A percentile compares a stretch with the other conserved stretches of the same genome.
Evolutionary conservation across 106 monocot genomes (phyloP).

Genomic region (Dendrobium chrysotoxum): DNA sequence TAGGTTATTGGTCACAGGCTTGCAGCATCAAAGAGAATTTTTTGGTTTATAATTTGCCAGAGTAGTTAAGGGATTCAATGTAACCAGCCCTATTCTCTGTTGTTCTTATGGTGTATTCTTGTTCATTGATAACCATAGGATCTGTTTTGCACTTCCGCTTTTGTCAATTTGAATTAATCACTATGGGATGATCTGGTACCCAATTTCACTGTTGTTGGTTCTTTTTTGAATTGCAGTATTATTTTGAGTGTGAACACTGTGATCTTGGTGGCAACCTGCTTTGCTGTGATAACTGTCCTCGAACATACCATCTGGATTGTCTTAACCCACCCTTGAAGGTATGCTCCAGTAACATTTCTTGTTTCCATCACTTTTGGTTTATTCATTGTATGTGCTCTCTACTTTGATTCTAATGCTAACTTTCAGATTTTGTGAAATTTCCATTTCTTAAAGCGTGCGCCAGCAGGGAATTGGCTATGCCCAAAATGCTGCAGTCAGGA

Average conservation of each 20-base stretch:
- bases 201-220: background rate
- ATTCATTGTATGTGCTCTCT: background rate
- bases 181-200: background rate
- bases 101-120: background rate
- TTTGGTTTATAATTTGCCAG: background rate
- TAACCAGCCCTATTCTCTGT: background rate
- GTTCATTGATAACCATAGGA: background rate
- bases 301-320: constrained; percentile 88
- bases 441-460: constrained; percentile 43
- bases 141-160: background rate
- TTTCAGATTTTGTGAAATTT: background rate
- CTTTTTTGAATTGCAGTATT: constrained; percentile 47
- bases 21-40: background rate
- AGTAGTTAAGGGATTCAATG: background rate
- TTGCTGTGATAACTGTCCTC: constrained; percentile 90
- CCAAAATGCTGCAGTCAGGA: constrained; percentile 49
- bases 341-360: constrained; percentile 2
- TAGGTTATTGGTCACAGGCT: background rate
- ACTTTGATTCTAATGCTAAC: background rate
- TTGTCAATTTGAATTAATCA: background rate
- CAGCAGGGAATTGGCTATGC: constrained; percentile 84
- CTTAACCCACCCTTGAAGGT: constrained; percentile 93
- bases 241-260: constrained; percentile 82
- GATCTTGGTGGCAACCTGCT: constrained; percentile 93
- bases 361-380: background rate